Evolutionary conservation across 306 rosid species (phyloP), one percentile per base, ranked within the genome.

Genomic region (Nissolia schottii): DNA sequence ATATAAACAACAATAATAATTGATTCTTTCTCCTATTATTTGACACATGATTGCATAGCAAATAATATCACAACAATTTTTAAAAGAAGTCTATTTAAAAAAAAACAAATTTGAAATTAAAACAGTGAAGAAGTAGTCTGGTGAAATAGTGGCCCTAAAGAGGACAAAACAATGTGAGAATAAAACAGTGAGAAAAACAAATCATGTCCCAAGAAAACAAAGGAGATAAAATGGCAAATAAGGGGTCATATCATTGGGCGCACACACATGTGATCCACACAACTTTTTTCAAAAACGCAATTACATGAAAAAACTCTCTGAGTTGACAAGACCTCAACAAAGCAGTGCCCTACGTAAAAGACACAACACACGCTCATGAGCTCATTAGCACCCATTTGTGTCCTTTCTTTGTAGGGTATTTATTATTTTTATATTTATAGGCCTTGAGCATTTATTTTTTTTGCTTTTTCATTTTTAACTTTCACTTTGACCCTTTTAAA

Each of bases 321-420:
- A 88, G 83, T 65, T 86, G 91, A 88, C 91, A 82, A 80, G 84
- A 86, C 93, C 77, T 57, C 75, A 72, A 82, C 71, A 71, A 28
- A 66, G n/a, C 38, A 77, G 80, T 76, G 73, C 55, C 55, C 81
- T 46, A 73, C 83, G 72, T 45, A 77, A 79, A 72, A 74, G 73
- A 83, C 72, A 60, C 58, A 32, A 48, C 14, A 56, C 55, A 27
- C 64, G 61, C 68, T 76, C 69, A 58, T 69, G 57, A 61, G 28
- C 70, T 75, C 71, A 32, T 51, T 32, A 69, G 35, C 75, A 41
- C 58, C 63, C 34, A 9, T 64, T 55, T 48, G 32, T 75, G 70
- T 65, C 73, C 76, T 57, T 38, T 22, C 57, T 58, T 65, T 76
- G 29, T 64, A 71, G 59, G n/a, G n/a, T n/a, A n/a, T n/a, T n/a